Base-by-base conservation (phyloP, 108 stramenopile genomes). In the Pseudonitzschia multistriata region DNA sequence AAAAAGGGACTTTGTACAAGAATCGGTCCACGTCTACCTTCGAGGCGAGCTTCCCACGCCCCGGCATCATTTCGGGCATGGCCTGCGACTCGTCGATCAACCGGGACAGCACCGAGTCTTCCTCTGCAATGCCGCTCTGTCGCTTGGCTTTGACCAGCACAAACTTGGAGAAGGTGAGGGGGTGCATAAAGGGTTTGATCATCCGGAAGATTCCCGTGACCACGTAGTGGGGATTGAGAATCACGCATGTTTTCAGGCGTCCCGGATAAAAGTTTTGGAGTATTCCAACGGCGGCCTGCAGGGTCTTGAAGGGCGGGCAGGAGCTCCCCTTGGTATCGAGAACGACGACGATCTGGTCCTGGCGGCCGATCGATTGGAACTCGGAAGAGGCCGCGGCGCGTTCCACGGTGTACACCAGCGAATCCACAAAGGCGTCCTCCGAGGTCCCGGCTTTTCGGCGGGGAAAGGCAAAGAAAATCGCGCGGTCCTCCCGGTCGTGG, bases 181-280 rank as follows among this genome's bases (percentile, higher is more conserved):
- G 57, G n/a, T 72, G 62, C 36, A 81, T 25, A 36, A 81, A 71
- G 13, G 71, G 72, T 24, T 62, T 72, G 39, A 81, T 14, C 27
- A 69, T 40, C 14, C 66, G 69, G 37, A 70, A 74, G 21, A 74
- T 54, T 11, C 57, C 71, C 17, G 56, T 21, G 52, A 82, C 49
- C 33, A 79, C 48, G 57, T 71, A 78, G 34, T 74, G 74, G 42
- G 78, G 65, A 40, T 82, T 73, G 28, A 71, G 49, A 21, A 75
- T 53, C 45, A 82, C 61, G 40, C 74, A 28, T 11, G 67, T 68
- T 27, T 75, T 62, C 62, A 82, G 63, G 11, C 81, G 81, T 29
- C 70, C 77, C 3, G 77, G 72, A 68, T 78, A 82, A 40, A 56
- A 39, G 10, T 45, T n/a, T 48, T 82, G 72, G 48, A 82, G 55